phyloP scores from a whole-genome alignment of 2,329 filamentous ascomycete species.

The Diaporthe nobilis region DNA sequence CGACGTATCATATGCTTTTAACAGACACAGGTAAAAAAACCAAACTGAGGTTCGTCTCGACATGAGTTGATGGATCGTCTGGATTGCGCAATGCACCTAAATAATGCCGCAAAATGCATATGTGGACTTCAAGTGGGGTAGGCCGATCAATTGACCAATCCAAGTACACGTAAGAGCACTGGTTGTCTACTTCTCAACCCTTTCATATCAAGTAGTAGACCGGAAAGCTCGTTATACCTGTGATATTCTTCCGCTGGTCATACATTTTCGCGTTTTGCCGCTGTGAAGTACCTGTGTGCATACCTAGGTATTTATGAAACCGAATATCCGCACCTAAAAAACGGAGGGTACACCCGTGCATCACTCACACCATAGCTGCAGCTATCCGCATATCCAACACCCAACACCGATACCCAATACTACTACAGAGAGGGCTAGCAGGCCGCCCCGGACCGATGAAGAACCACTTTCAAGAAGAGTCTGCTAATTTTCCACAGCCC shows the following conservation, averaged over 20 bases:
- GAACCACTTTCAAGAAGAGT: background rate
- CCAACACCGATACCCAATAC: too few relatives aligned
- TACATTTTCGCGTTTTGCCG: background rate
- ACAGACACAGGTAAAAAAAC: too few relatives aligned
- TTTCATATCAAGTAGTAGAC: background rate
- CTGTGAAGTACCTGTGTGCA: background rate
- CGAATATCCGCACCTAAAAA: too few relatives aligned
- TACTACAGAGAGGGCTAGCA: background rate
- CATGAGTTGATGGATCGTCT: background rate
- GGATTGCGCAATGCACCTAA: slow-evolving; percentile 25
- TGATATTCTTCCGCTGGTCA: background rate
- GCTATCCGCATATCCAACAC: too few relatives aligned
- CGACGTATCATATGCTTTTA: background rate
- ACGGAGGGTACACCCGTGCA: too few relatives aligned
- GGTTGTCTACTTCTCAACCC: background rate
- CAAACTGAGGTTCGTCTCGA: background rate
- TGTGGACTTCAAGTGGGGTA: slow-evolving; percentile 11
- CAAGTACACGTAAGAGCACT: background rate
- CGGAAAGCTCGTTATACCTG: background rate
- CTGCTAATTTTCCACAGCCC: background rate
- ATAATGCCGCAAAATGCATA: slow-evolving; percentile 25
- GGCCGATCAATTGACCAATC: background rate
- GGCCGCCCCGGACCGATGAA: background rate
- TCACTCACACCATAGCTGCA: too few relatives aligned
- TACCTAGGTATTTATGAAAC: background rate